phyloP scores from a whole-genome alignment of 2,329 filamentous ascomycete species.

The Fusarium pseudocircinatum region DNA sequence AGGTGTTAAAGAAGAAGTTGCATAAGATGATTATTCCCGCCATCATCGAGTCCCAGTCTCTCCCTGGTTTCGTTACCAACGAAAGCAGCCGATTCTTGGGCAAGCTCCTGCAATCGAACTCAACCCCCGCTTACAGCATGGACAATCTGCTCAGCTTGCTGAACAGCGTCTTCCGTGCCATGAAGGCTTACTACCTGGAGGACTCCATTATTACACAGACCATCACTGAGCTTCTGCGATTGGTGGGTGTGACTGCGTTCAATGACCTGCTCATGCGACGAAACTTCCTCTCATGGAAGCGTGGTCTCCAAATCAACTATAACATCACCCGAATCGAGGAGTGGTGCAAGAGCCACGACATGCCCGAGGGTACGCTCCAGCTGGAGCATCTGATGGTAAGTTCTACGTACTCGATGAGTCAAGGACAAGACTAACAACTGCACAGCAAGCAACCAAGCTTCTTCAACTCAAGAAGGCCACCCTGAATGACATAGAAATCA shows the following conservation, averaged over 20 bases:
- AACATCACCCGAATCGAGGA: conserved; percentile 99
- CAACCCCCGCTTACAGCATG: conserved; percentile 97
- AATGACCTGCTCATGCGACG: conserved; percentile 97
- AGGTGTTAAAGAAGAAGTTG: conserved; percentile 98
- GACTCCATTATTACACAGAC: conserved; percentile 96
- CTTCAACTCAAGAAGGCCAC: conserved; percentile 99
- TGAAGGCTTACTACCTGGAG: conserved; percentile 98
- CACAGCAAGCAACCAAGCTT: conserved; percentile 94
- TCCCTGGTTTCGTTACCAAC: conserved; percentile 98
- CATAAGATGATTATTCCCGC: conserved; percentile 99
- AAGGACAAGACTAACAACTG: conserved; percentile 40
- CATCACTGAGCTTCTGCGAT: conserved; percentile 88
- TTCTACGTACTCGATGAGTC: not conserved
- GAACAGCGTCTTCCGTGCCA: conserved; percentile 97
- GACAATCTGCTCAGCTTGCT: conserved; percentile 95
- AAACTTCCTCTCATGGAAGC: conserved; percentile 99
- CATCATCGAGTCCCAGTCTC: conserved; percentile 98
- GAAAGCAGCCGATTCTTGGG: conserved; percentile 98
- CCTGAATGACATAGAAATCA: conserved; percentile 98
- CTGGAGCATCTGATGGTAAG: conserved; percentile 95
- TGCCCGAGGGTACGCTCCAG: conserved; percentile 97
- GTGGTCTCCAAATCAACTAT: conserved; percentile 99
- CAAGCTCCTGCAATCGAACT: conserved; percentile 92
- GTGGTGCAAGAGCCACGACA: conserved; percentile 99
- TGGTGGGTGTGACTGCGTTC: conserved; percentile 97